Evolutionary conservation across 306 rosid species (phyloP), one percentile per base, ranked within the genome.

Genomic region (Cucurbita moschata): DNA sequence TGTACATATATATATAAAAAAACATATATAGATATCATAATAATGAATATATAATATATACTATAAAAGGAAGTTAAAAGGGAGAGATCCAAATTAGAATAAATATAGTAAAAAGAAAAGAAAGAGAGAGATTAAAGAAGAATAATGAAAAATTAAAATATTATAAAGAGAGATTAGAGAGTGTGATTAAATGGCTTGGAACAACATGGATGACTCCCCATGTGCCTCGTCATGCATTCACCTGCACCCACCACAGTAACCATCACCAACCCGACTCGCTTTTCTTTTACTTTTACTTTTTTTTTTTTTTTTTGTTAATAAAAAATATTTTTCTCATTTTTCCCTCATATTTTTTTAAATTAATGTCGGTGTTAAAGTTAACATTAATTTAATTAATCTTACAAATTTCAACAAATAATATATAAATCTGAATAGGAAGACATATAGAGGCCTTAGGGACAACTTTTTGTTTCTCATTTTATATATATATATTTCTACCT

Each of bases 151-250:
- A 60, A 19, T 64, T 13, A 39, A 64, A 8, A 6, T 14, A 64
- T 15, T 39, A 64, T 11, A 49, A 63, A 35, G 67, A 35, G 1
- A 30, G 18, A 61, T n/a, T 8, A 63, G 30, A 64, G 70, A 8
- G 30, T 7, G 42, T 12, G 50, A 39, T 14, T 58, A 59, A 59
- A 37, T 59, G 39, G 1, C 30, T 23, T 23, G 65, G 43, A 72
- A 80, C 75, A 62, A 66, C 77, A 74, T 53, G 60, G 55, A 82
- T 46, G 74, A n/a, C 63, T 55, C 10, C 44, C 70, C 70, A 78
- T 54, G 70, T 79, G 75, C 68, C 30, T 15, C 58, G 35, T 76
- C 80, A 39, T 60, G 37, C 62, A 46, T 59, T 83, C 82, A 80
- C 76, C 70, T 61, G 67, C 68, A 77, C 58, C 63, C 43, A 52